Evolutionary conservation across 208 protist species (phyloP), one percentile per base, ranked within the genome.

Genomic region (Acanthamoeba healyi): DNA sequence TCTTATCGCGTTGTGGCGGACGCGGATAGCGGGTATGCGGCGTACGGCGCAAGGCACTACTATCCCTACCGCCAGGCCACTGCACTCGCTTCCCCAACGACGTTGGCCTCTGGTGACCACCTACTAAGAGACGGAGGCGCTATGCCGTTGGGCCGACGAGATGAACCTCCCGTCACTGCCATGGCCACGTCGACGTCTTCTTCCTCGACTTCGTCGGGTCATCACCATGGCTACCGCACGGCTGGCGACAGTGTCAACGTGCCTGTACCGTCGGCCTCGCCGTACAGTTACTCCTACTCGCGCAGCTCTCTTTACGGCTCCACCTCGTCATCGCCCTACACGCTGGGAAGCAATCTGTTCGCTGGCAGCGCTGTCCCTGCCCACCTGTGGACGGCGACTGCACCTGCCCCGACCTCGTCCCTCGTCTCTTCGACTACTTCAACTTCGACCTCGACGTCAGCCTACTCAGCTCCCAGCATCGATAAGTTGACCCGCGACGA

Each of bases 251-350:
- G 15, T 15, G 49, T 6, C 49, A 54, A 6, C 10, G 49, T 54
- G 49, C 49, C 49, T 6, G 36, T n/a, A 42, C 24, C 70, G 26
- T 79, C 70, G 5, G 12, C 70, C 12, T 79, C 70, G 29, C 70
- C 70, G 12, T 79, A 79, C 70, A 79, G 70, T 32, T 79, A 79
- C 24, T 79, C 70, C 36, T 79, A 79, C 42, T 79, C 70, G 10
- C 70, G 70, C 10, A 42, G 70, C 70, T 79, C 70, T 42, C 70
- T 79, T 32, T 79, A 79, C 70, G 70, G 36, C 38, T 38, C 36
- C 70, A 79, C 70, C 36, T 44, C 70, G 4, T 79, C 70, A 7
- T 44, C 70, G 24, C 38, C 70, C 17, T 79, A 79, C 70, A 29
- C 70, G 7, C 36, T 79, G 70, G 70, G 70, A 32, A 44, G 70